Percentiles rank a stretch among this genome's conserved stretches.
These are phyloP conservation scores for Casuarina glauca DNA, from an alignment of 306 rosid genomes.

Conservation along the genomic window DNA sequence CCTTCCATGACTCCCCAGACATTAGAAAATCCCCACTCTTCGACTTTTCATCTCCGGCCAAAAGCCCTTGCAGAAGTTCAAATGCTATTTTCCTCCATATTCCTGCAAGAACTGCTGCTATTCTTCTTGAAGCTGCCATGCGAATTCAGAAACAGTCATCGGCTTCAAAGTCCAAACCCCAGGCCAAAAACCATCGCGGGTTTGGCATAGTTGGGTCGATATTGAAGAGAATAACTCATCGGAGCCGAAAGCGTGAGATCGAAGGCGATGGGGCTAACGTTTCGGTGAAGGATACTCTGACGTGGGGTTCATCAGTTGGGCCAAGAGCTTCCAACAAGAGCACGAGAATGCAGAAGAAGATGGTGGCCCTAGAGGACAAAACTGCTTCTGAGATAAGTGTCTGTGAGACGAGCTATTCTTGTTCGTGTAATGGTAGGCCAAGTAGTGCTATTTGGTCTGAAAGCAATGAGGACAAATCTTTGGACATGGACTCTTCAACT, in stretches of 20 bases:
- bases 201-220: slow-evolving; percentile 68
- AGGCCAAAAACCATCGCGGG: slow-evolving; percentile 28
- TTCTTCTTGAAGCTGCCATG: slow-evolving; percentile 82
- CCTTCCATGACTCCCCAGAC: slow-evolving; percentile 60
- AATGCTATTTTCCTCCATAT: slow-evolving; percentile 67
- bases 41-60: slow-evolving; percentile 51
- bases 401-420: slow-evolving; percentile 26
- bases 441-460: slow-evolving; percentile 75
- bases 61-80: slow-evolving; percentile 49
- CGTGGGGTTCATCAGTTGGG: slow-evolving; percentile 47
- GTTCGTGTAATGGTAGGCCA: slow-evolving; percentile 41
- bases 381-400: slow-evolving; percentile 2
- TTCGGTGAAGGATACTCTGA: slow-evolving; percentile 39
- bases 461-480: slow-evolving; percentile 50
- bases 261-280: slow-evolving; percentile 21
- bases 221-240: slow-evolving; percentile 49
- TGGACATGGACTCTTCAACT: slow-evolving; percentile 46
- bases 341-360: slow-evolving; percentile 4
- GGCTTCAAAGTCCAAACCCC: slow-evolving; percentile 39
- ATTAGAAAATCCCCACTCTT: slow-evolving; percentile 66
- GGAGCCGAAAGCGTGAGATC: slow-evolving; percentile 37
- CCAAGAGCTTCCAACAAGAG: slow-evolving; percentile 8
- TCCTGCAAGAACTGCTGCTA: slow-evolving; percentile 68
- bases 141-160: slow-evolving; percentile 68
- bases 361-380: slow-evolving; percentile 12